phyloP scores from a whole-genome alignment of 2,329 filamentous ascomycete genomes.

The Aspergillus fructus region DNA sequence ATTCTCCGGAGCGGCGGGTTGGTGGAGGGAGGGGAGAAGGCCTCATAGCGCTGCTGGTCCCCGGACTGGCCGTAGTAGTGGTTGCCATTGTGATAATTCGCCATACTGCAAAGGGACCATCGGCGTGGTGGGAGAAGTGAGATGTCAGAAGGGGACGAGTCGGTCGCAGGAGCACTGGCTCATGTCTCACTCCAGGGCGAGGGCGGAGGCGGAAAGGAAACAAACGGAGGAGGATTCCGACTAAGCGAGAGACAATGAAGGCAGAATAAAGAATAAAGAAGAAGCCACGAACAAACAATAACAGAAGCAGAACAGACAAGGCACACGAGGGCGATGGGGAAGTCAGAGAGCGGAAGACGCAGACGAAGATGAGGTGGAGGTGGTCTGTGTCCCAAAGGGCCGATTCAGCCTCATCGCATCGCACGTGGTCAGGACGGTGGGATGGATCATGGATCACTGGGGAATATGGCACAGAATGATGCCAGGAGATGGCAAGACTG shows the following conservation, averaged over 20 bases:
- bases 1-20: slow-evolving; percentile 52
- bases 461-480: too few species aligned
- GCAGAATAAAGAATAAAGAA: neutral
- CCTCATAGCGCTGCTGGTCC: slow-evolving; percentile 40
- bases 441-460: too few species aligned
- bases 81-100: slow-evolving; percentile 57
- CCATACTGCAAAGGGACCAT: slow-evolving; percentile 42
- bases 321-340: neutral
- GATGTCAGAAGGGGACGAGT: neutral
- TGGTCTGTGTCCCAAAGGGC: neutral
- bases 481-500: too few species aligned
- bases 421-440: neutral
- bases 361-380: neutral
- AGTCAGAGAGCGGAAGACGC: neutral
- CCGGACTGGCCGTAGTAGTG: slow-evolving; percentile 42
- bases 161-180: slow-evolving; percentile 5
- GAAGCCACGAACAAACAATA: neutral
- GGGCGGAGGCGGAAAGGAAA: neutral
- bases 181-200: neutral
- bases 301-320: neutral
- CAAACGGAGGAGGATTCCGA: neutral
- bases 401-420: slow-evolving; percentile 12
- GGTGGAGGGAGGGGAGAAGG: slow-evolving; percentile 42
- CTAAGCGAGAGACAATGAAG: slow-evolving; percentile 2
- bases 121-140: neutral